phyloP scores from a whole-genome alignment of 129 eudicot species.

The sunflower (Helianthus annuus) region DNA sequence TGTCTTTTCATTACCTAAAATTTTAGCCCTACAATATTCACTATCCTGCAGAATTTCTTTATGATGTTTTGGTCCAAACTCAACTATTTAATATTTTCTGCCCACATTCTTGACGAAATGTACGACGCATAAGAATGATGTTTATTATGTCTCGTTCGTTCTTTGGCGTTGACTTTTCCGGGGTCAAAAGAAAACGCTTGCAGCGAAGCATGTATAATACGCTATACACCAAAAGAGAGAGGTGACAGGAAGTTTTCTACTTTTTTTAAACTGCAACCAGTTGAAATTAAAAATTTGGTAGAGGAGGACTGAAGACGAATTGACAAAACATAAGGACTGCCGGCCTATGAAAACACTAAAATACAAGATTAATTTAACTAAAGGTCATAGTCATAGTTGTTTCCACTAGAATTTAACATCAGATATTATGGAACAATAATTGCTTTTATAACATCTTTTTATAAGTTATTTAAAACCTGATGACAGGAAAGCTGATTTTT shows the following conservation, averaged over 20 bases:
- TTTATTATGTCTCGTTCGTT: neutral
- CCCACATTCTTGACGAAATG: neutral
- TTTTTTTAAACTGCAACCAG: slow-evolving; percentile 6
- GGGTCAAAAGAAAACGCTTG: neutral
- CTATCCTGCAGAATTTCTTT: neutral
- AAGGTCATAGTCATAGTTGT: slow-evolving; percentile 32
- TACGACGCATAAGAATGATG: neutral
- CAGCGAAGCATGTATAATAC: neutral
- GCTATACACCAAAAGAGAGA: neutral
- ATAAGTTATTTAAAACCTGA: slow-evolving; percentile 5
- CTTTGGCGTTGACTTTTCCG: neutral
- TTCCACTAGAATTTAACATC: slow-evolving; percentile 7
- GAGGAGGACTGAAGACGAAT: slow-evolving; percentile 14
- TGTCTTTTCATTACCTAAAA: neutral
- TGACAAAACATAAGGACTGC: slow-evolving; percentile 24
- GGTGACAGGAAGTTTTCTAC: slow-evolving; percentile 16
- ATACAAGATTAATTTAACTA: slow-evolving; percentile 20
- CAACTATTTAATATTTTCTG: neutral
- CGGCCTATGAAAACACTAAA: slow-evolving; percentile 31
- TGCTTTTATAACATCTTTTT: neutral
- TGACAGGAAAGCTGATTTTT: slow-evolving; percentile 10
- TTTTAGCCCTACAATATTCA: slow-evolving; percentile 15
- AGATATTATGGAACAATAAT: neutral
- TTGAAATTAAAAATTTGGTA: neutral
- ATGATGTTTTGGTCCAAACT: neutral